A percentile compares a stretch with the other conserved stretches of the same genome.
These are phyloP conservation scores for Mucor irregularis DNA, from an alignment of 371 early-diverging fungal genomes.

Conservation along the genomic window DNA sequence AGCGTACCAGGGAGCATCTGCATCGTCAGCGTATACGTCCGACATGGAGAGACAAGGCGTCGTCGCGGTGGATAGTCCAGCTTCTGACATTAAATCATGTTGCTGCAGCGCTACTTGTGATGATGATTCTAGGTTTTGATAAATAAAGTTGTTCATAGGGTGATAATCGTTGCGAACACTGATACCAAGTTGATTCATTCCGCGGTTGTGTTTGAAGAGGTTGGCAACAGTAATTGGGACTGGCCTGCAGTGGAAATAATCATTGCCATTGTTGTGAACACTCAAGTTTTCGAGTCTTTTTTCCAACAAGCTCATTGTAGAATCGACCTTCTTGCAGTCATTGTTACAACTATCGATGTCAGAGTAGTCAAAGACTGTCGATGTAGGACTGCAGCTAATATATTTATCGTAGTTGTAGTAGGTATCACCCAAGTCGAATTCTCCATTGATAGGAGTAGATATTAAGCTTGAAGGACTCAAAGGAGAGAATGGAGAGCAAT, in stretches of 20 bases:
- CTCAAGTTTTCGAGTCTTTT: too few species aligned
- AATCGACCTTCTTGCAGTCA: background rate
- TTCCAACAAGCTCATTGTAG: background rate
- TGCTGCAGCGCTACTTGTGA: slow-evolving; percentile 3
- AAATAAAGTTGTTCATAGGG: slow-evolving; percentile 4
- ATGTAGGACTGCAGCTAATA: slow-evolving; percentile 23
- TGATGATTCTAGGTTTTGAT: background rate
- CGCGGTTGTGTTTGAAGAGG: slow-evolving; percentile 18
- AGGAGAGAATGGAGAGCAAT: slow-evolving; percentile 8
- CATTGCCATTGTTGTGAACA: too few species aligned
- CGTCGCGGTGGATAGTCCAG: slow-evolving; percentile 9
- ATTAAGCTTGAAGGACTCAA: background rate
- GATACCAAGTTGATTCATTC: slow-evolving; percentile 8
- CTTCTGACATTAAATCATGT: slow-evolving; percentile 17
- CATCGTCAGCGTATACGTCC: slow-evolving; percentile 25
- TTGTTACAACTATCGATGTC: background rate
- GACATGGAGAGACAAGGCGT: slow-evolving; percentile 1
- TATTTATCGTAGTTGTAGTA: slow-evolving; percentile 17
- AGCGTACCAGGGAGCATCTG: slow-evolving; percentile 46
- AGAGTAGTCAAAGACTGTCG: background rate
- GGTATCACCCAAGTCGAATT: slow-evolving; percentile 2
- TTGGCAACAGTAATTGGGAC: slow-evolving; percentile 25
- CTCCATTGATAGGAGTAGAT: slow-evolving; percentile 1
- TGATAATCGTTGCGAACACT: slow-evolving; percentile 4
- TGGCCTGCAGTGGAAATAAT: slow-evolving; percentile 11